Percentiles rank a stretch among this genome's conserved stretches.
Conservation (phyloP, 805 yeast species). For the Tetrapisispora namnaoensis region DNA sequence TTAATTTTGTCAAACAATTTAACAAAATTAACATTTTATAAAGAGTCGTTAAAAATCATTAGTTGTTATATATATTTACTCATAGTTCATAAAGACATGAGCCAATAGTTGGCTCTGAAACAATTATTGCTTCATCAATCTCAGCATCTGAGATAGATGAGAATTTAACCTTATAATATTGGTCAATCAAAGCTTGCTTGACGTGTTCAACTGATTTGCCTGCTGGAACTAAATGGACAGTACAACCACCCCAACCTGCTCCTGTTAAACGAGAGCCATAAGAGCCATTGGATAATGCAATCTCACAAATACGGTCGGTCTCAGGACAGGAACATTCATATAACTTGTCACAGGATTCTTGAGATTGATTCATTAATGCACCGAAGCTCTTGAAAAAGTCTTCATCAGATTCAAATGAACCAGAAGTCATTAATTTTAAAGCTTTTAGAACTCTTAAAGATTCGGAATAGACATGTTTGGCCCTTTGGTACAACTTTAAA, state of each 20-base stretch:
- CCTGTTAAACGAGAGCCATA: constrained; percentile 69
- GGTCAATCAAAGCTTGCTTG: constrained; percentile 38
- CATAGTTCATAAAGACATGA: constrained; percentile 27
- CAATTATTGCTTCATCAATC: constrained; percentile 42
- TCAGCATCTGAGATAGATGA: constrained; percentile 39
- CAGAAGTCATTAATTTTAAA: constrained; percentile 32
- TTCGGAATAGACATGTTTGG: constrained; percentile 56
- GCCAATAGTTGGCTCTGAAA: constrained; percentile 48
- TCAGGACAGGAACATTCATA: constrained; percentile 49
- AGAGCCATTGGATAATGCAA: constrained; percentile 49
- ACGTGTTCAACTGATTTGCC: constrained; percentile 25
- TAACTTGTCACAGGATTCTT: constrained; percentile 38
- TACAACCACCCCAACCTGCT: constrained; percentile 71
- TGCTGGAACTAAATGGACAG: constrained; percentile 47
- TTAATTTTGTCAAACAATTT: background rate
- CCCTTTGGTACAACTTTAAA: constrained; percentile 47
- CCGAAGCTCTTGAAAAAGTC: constrained; percentile 41
- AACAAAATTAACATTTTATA: background rate
- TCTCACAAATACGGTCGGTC: constrained; percentile 41
- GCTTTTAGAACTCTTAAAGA: constrained; percentile 48
- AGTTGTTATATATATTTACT: background rate
- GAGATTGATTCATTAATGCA: constrained; percentile 48
- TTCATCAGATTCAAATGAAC: constrained; percentile 9
- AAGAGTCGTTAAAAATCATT: constrained; percentile 1
- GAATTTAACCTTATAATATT: constrained; percentile 41